phyloP scores from a whole-genome alignment of 257 asterid genomes.

The Jaltomata sinuosa region DNA sequence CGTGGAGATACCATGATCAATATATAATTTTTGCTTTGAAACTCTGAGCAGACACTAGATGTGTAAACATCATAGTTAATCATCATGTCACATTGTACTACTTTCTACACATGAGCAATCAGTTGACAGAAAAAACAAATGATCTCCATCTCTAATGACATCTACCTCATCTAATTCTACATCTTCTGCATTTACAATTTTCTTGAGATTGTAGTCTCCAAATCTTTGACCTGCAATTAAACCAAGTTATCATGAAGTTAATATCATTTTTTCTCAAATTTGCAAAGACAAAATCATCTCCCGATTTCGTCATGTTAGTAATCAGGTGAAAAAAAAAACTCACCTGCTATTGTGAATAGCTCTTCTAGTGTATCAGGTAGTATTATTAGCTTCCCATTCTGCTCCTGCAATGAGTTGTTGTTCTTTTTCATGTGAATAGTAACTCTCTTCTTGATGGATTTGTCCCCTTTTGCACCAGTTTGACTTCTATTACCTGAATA shows the following conservation, averaged over 20 bases:
- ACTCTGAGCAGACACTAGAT: not conserved
- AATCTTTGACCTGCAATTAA: constrained; percentile 61
- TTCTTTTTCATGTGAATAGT: constrained; percentile 52
- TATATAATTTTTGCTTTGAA: not conserved
- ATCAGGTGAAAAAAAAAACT: not conserved
- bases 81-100: not conserved
- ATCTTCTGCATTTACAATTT: constrained; percentile 50
- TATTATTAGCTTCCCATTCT: constrained; percentile 34
- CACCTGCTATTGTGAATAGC: constrained; percentile 63
- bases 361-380: constrained; percentile 65
- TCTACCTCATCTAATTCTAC: constrained; percentile 75
- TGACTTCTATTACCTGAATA: constrained; percentile 14
- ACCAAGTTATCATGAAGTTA: not conserved
- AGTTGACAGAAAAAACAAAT: constrained; percentile 49
- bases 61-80: not conserved
- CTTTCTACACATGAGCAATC: constrained; percentile 10
- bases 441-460: constrained; percentile 48
- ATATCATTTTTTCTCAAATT: not conserved
- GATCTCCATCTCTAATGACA: constrained; percentile 80
- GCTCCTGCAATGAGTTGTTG: constrained; percentile 17
- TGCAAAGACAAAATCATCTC: not conserved
- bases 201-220: constrained; percentile 41
- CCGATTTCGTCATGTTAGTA: not conserved
- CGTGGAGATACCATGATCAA: not conserved
- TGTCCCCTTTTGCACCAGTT: constrained; percentile 11